Conservation (phyloP, 305 asterid genomes). For the Coffea humblotiana region DNA sequence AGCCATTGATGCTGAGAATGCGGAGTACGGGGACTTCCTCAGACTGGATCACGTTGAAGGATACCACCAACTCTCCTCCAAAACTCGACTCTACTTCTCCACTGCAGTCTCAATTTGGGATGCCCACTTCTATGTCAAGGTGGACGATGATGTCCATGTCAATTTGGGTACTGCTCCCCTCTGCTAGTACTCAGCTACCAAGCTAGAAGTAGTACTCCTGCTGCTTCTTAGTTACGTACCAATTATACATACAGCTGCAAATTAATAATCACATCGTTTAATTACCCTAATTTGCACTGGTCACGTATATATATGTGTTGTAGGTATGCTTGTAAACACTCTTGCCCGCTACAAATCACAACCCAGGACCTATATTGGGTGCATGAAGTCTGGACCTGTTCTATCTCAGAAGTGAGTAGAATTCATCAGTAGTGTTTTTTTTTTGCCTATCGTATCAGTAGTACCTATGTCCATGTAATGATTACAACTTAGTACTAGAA, state of each 20-base stretch:
- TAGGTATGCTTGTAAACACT: conserved; percentile 47
- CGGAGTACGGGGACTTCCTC: conserved; percentile 52
- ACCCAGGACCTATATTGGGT: conserved; percentile 64
- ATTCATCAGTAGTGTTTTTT: no score
- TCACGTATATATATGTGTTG: not conserved
- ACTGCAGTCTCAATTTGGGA: conserved; percentile 61
- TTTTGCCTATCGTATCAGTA: no score
- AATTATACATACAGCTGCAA: not conserved
- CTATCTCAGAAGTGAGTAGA: conserved; percentile 52
- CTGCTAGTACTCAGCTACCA: no score
- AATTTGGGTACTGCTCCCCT: conserved; percentile 39
- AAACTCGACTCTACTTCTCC: conserved; percentile 59
- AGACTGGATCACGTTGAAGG: conserved; percentile 62
- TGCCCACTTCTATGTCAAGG: conserved; percentile 68
- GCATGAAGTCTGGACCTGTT: conserved; percentile 87
- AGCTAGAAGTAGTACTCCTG: no score
- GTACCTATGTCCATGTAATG: no score
- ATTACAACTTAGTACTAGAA: no score
- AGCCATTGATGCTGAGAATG: conserved; percentile 54
- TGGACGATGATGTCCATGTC: conserved; percentile 72
- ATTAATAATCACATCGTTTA: not conserved
- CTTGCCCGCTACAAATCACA: conserved; percentile 53
- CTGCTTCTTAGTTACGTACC: no score
- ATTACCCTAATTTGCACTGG: not conserved
- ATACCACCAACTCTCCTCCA: conserved; percentile 59